These are phyloP conservation scores for Aspergillus ustus DNA, from an alignment of 2,329 filamentous ascomycete genomes.

Conservation along the genomic window DNA sequence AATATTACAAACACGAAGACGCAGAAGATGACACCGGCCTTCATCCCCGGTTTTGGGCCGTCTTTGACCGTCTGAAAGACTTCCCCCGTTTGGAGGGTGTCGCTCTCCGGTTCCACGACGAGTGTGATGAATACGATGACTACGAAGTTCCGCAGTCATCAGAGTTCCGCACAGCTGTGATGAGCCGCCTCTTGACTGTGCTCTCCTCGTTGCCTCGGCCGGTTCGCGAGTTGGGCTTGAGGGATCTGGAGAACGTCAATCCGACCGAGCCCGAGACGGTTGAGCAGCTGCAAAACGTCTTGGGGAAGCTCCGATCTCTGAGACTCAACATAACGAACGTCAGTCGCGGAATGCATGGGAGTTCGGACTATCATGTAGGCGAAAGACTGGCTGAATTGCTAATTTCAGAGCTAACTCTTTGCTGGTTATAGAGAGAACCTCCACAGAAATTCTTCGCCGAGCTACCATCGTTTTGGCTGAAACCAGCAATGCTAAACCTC, in stretches of 20 bases:
- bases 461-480: conserved; percentile 16
- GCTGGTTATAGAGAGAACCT: neutral
- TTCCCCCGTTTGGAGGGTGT: conserved; percentile 2
- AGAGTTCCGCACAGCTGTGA: neutral
- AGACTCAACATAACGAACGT: conserved; percentile 16
- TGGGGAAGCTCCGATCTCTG: conserved; percentile 5
- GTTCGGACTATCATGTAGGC: neutral
- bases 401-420: neutral
- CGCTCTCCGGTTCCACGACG: neutral
- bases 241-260: conserved; percentile 13
- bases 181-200: neutral
- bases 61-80: neutral
- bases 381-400: too few relatives aligned
- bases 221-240: conserved; percentile 5
- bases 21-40: neutral
- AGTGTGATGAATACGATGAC: neutral
- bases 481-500: conserved; percentile 21
- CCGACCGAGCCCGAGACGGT: neutral
- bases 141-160: neutral
- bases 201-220: neutral
- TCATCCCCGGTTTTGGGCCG: neutral
- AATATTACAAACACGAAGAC: neutral
- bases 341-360: neutral
- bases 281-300: neutral
- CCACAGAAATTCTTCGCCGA: conserved; percentile 14